A percentile compares a stretch with the other conserved stretches of the same genome.
phyloP scores from a whole-genome alignment of 805 yeast species.

The Wickerhamiella sergipiensis region DNA sequence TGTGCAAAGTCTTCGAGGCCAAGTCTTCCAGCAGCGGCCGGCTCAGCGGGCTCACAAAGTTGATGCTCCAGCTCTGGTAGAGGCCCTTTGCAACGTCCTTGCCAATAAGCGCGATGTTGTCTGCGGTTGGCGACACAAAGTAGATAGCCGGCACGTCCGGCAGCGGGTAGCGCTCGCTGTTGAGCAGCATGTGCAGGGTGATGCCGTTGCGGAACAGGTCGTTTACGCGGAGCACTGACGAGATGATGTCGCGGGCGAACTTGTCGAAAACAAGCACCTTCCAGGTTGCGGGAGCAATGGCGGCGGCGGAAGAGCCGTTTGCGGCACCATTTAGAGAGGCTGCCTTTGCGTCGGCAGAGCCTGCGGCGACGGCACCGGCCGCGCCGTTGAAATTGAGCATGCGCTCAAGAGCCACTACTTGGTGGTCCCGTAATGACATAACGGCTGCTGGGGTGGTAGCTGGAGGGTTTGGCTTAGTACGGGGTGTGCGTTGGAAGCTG shows the following conservation, averaged over 20 bases:
- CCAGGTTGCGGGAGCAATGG: slow-evolving; percentile 37
- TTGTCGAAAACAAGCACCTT: slow-evolving; percentile 76
- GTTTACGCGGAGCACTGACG: slow-evolving; percentile 84
- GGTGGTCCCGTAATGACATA: slow-evolving; percentile 20
- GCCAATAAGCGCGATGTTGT: slow-evolving; percentile 54
- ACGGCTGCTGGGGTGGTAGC: no score
- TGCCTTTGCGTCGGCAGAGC: neutral
- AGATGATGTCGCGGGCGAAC: slow-evolving; percentile 70
- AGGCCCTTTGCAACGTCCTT: slow-evolving; percentile 61
- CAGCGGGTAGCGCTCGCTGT: slow-evolving; percentile 60
- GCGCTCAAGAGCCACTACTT: slow-evolving; percentile 45
- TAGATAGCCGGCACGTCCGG: slow-evolving; percentile 93
- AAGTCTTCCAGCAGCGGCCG: slow-evolving; percentile 76
- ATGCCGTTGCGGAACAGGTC: slow-evolving; percentile 84
- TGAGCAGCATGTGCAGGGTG: slow-evolving; percentile 72
- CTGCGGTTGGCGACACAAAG: slow-evolving; percentile 76
- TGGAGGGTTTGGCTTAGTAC: no score
- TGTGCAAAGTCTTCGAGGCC: slow-evolving; percentile 63
- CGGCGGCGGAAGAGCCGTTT: neutral
- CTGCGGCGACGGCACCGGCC: slow-evolving; percentile 8
- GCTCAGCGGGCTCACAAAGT: slow-evolving; percentile 69
- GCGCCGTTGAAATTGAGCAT: slow-evolving; percentile 74
- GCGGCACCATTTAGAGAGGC: neutral
- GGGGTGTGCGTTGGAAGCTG: no score
- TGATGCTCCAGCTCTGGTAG: slow-evolving; percentile 69